Conservation (phyloP, 179 eudicot species). For the Spergularia azorica region DNA sequence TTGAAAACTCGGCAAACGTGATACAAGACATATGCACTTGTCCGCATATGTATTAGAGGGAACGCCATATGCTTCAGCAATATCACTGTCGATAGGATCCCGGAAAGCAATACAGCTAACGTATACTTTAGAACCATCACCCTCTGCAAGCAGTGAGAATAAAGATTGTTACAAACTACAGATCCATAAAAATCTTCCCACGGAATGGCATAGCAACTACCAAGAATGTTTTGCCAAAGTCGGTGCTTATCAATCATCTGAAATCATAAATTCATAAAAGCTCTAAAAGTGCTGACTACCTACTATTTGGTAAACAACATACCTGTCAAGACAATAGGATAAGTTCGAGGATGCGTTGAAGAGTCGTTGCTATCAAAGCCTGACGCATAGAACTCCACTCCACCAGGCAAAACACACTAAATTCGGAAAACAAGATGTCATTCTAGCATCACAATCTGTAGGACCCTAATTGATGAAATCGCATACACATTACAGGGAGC, state of each 20-base stretch:
- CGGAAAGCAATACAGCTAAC: slow-evolving; percentile 93
- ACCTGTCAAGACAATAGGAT: slow-evolving; percentile 97
- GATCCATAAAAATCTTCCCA: not conserved
- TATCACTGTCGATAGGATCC: slow-evolving; percentile 86
- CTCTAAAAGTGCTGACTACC: not conserved
- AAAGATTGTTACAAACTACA: slow-evolving; percentile 11
- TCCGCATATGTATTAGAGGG: slow-evolving; percentile 80
- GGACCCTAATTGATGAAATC: not conserved
- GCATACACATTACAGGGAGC: not conserved
- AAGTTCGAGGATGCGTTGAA: slow-evolving; percentile 74
- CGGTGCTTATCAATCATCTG: slow-evolving; percentile 1
- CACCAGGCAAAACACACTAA: slow-evolving; percentile 98
- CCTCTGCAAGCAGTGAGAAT: slow-evolving; percentile 60
- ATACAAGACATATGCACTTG: slow-evolving; percentile 94
- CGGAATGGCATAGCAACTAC: not conserved
- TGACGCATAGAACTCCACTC: slow-evolving; percentile 77
- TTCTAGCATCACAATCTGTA: not conserved
- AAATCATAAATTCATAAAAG: not conserved
- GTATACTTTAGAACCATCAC: slow-evolving; percentile 95
- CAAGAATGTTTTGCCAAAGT: not conserved
- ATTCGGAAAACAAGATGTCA: slow-evolving; percentile 24
- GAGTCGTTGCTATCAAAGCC: slow-evolving; percentile 60
- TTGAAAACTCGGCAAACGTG: slow-evolving; percentile 78
- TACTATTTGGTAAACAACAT: slow-evolving; percentile 14
- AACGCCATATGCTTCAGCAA: slow-evolving; percentile 80